These are phyloP conservation scores for Trichoderma arundinaceum DNA, from an alignment of 2,329 filamentous ascomycete genomes.

Conservation along the genomic window DNA sequence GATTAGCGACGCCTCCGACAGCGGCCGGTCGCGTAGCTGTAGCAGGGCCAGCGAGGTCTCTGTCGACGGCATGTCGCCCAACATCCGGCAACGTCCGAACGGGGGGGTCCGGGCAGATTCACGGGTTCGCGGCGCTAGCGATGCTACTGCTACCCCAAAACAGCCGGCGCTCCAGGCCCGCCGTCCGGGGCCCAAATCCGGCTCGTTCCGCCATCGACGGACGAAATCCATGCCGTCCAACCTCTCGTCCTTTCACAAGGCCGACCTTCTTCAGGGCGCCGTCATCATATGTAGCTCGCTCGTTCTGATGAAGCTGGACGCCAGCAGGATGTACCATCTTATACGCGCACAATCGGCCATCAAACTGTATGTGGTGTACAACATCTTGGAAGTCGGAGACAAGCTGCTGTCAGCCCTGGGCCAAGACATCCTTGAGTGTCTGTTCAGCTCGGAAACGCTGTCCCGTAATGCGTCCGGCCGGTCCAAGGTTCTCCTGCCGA, in stretches of 20 bases:
- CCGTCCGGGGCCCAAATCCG: slow-evolving; percentile 41
- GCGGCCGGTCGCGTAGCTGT: slow-evolving; percentile 48
- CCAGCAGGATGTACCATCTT: slow-evolving; percentile 96
- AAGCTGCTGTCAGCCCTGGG: slow-evolving; percentile 88
- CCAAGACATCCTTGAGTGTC: slow-evolving; percentile 93
- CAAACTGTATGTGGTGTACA: slow-evolving; percentile 98
- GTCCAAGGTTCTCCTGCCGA: slow-evolving; percentile 85
- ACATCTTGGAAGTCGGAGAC: slow-evolving; percentile 91
- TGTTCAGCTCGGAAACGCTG: slow-evolving; percentile 91
- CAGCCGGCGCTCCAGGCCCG: slow-evolving; percentile 35
- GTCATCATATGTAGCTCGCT: slow-evolving; percentile 86
- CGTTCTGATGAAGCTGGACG: slow-evolving; percentile 88
- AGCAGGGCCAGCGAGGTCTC: slow-evolving; percentile 45
- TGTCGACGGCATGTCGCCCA: slow-evolving; percentile 32
- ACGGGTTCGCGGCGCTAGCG: slow-evolving; percentile 1
- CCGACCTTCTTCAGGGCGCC: slow-evolving; percentile 88
- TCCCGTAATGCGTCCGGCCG: slow-evolving; percentile 86
- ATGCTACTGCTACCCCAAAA: slow-evolving; percentile 18
- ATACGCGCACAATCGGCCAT: slow-evolving; percentile 96
- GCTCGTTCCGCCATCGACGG: slow-evolving; percentile 67
- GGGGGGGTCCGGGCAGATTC: slow-evolving; percentile 22
- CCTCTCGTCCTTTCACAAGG: slow-evolving; percentile 88
- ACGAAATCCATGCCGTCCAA: slow-evolving; percentile 85
- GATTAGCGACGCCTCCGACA: slow-evolving; percentile 45
- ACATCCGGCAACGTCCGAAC: slow-evolving; percentile 16